Evolutionary conservation across 192 early-diverging fungal genomes (phyloP).

Genomic region (Podila horticola): DNA sequence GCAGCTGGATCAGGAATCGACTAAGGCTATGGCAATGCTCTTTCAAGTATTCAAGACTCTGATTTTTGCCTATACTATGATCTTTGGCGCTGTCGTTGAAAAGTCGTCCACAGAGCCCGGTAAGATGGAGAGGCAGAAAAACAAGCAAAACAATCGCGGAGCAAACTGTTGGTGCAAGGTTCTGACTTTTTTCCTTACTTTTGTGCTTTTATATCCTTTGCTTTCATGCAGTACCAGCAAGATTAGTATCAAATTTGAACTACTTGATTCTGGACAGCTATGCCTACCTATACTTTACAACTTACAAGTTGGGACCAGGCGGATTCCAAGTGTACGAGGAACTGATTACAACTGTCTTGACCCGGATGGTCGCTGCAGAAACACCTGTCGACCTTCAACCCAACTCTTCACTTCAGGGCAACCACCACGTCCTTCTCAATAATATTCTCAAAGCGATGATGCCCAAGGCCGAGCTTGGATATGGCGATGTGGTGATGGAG

Average conservation of each 20-base stretch:
- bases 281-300: slow-evolving; percentile 61
- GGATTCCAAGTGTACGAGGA: slow-evolving; percentile 63
- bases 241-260: slow-evolving; percentile 15
- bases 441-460: slow-evolving; percentile 32
- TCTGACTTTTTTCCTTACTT: not conserved
- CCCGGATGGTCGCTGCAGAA: slow-evolving; percentile 47
- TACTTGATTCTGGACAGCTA: slow-evolving; percentile 54
- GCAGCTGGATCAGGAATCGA: slow-evolving; percentile 26
- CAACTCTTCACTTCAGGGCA: not conserved
- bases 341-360: slow-evolving; percentile 53
- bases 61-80: slow-evolving; percentile 61
- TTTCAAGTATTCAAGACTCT: slow-evolving; percentile 62
- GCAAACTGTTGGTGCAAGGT: too few relatives aligned
- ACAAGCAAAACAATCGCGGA: not conserved
- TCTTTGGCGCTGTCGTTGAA: slow-evolving; percentile 54
- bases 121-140: slow-evolving; percentile 1
- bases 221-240: slow-evolving; percentile 11
- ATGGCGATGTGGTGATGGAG: slow-evolving; percentile 37
- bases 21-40: slow-evolving; percentile 24
- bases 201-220: not conserved
- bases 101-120: slow-evolving; percentile 23
- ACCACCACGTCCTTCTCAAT: slow-evolving; percentile 29
- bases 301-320: slow-evolving; percentile 52
- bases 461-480: slow-evolving; percentile 29
- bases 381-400: not conserved